Evolutionary conservation across 495 filamentous ascomycete species (phyloP).

Genomic region (Pseudoneurospora amorphoporcata): DNA sequence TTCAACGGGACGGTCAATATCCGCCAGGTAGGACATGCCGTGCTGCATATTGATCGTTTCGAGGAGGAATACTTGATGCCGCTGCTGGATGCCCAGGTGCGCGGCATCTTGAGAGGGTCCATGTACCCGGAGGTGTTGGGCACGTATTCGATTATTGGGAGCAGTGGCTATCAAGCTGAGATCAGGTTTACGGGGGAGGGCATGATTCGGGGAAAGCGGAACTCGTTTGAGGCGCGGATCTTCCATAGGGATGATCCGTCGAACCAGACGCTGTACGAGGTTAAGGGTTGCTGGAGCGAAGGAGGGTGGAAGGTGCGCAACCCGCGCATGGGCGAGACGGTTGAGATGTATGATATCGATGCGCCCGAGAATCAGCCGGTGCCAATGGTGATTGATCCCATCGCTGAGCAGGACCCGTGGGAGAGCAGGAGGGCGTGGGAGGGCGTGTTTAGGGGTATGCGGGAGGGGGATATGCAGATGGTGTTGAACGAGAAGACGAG

Average conservation of each 20-base stretch:
- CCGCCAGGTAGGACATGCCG: slow-evolving; percentile 74
- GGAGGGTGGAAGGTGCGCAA: slow-evolving; percentile 27
- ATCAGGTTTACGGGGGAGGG: slow-evolving; percentile 29
- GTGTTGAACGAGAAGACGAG: slow-evolving; percentile 24
- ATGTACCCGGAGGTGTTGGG: slow-evolving; percentile 34
- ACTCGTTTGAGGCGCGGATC: slow-evolving; percentile 21
- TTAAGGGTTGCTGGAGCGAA: slow-evolving; percentile 30
- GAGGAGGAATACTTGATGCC: slow-evolving; percentile 42
- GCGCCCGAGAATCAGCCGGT: slow-evolving; percentile 16
- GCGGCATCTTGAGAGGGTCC: slow-evolving; percentile 31
- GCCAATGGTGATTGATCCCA: slow-evolving; percentile 13
- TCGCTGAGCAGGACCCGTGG: slow-evolving; percentile 33
- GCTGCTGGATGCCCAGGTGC: slow-evolving; percentile 34
- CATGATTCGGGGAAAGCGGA: slow-evolving; percentile 24
- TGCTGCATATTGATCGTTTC: slow-evolving; percentile 34
- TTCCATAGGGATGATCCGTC: slow-evolving; percentile 11
- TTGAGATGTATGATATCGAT: slow-evolving; percentile 23
- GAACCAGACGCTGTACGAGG: slow-evolving; percentile 20
- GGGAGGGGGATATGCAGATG: slow-evolving; percentile 26
- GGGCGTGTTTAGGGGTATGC: slow-evolving; percentile 22
- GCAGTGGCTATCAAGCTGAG: slow-evolving; percentile 26
- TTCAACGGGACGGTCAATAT: slow-evolving; percentile 71
- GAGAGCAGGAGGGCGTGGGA: slow-evolving; percentile 34
- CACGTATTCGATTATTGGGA: slow-evolving; percentile 25
- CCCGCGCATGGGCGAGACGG: slow-evolving; percentile 17